Evolutionary conservation across 768 basidiomycete genomes (phyloP).

Genomic region (Russula emetica): DNA sequence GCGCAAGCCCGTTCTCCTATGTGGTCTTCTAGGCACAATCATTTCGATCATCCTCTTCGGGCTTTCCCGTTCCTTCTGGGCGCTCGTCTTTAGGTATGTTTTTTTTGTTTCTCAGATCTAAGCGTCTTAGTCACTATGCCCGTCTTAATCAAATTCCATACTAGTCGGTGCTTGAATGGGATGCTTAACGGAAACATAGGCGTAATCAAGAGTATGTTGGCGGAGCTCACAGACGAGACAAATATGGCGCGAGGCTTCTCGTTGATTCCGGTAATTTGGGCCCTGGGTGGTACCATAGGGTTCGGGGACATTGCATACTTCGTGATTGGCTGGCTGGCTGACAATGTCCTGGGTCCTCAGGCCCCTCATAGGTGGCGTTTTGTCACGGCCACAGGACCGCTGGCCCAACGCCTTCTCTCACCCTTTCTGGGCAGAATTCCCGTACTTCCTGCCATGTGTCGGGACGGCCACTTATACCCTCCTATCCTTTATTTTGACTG

Average conservation of each 20-base stretch:
- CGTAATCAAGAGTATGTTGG: conserved; percentile 71
- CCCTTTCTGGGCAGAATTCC: conserved; percentile 30
- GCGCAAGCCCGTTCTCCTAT: conserved; percentile 45
- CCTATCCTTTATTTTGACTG: conserved; percentile 15
- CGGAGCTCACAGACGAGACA: conserved; percentile 57
- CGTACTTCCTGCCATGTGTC: conserved; percentile 32
- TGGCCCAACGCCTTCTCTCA: conserved; percentile 27
- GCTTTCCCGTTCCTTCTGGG: conserved; percentile 36
- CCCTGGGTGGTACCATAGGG: conserved; percentile 17
- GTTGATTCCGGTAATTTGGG: conserved; percentile 34
- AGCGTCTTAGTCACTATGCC: not conserved
- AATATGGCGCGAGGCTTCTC: conserved; percentile 47
- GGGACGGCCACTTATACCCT: conserved; percentile 11
- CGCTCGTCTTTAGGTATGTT: conserved; percentile 31
- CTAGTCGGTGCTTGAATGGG: conserved; percentile 17
- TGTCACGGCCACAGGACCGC: conserved; percentile 31
- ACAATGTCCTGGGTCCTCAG: not conserved
- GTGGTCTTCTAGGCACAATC: conserved; percentile 35
- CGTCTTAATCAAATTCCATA: not conserved
- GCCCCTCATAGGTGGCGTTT: conserved; percentile 29
- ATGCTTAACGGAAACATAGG: conserved; percentile 34
- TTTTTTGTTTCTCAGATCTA: not conserved
- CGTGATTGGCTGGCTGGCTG: not conserved
- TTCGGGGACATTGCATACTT: not conserved
- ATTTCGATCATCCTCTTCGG: conserved; percentile 38